A percentile compares a stretch with the other conserved stretches of the same genome.
Conservation (phyloP, 768 basidiomycete genomes). For the Kwoniella dejecticola region DNA sequence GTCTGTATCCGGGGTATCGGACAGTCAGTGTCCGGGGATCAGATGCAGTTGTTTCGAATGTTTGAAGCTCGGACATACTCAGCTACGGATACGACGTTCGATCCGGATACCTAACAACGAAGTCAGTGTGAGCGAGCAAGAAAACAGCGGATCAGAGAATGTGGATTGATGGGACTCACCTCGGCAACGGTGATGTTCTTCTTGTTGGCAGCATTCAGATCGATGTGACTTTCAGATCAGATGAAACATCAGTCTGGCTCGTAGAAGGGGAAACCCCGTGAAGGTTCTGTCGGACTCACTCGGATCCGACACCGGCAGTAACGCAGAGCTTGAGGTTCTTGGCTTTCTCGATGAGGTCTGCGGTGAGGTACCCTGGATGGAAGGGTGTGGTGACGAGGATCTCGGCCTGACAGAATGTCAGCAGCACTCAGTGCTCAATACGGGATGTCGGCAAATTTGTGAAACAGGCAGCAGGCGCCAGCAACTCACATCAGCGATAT, state of each 20-base stretch:
- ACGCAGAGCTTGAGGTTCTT: conserved; percentile 86
- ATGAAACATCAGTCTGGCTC: background rate
- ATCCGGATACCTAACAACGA: conserved; percentile 64
- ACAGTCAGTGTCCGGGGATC: too few relatives aligned
- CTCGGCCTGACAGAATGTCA: conserved; percentile 20
- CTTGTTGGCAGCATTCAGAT: conserved; percentile 83
- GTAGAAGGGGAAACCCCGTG: background rate
- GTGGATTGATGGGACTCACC: conserved; percentile 28
- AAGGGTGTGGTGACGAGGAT: conserved; percentile 54
- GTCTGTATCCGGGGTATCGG: conserved; percentile 14
- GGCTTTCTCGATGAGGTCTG: conserved; percentile 62
- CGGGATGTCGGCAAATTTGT: background rate
- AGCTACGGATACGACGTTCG: conserved; percentile 81
- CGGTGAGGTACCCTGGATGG: conserved; percentile 54
- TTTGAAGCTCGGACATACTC: conserved; percentile 57
- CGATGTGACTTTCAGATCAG: conserved; percentile 54
- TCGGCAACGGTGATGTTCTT: conserved; percentile 77
- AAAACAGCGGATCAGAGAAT: background rate
- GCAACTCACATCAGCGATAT: conserved; percentile 70
- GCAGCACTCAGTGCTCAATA: background rate
- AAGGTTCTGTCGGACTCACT: conserved; percentile 62
- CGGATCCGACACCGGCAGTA: conserved; percentile 88
- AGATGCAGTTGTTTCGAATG: too few relatives aligned
- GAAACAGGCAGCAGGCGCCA: background rate
- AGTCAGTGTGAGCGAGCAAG: background rate